Conservation (phyloP, 2,329 filamentous ascomycete genomes). For the Pestalotiopsis sp. region DNA sequence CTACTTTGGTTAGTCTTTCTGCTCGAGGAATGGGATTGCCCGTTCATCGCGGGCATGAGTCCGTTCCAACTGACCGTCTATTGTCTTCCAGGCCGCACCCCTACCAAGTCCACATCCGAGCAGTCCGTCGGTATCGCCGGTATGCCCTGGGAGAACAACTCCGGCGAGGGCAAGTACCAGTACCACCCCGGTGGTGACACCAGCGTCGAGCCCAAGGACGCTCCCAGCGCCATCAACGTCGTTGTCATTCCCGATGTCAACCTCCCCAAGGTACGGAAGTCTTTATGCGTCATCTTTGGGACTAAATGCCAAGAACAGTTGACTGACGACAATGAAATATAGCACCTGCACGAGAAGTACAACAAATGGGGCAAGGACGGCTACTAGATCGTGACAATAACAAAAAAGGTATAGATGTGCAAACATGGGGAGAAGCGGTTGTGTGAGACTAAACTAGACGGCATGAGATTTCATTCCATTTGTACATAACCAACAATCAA, state of each 20-base stretch:
- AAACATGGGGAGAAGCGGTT: neutral
- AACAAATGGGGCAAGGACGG: constrained; percentile 99
- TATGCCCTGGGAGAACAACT: constrained; percentile 87
- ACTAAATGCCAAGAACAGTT: neutral
- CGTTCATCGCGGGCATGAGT: neutral
- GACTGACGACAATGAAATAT: constrained; percentile 16
- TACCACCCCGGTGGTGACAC: constrained; percentile 86
- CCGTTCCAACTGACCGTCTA: neutral
- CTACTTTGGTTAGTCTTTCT: constrained; percentile 69
- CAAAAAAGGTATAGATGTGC: constrained; percentile 1
- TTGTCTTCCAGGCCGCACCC: constrained; percentile 66
- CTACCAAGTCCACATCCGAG: constrained; percentile 84
- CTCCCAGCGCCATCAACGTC: constrained; percentile 91
- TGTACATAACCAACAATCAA: constrained; percentile 11
- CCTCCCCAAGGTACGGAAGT: constrained; percentile 72
- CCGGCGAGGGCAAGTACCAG: constrained; percentile 66
- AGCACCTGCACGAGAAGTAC: constrained; percentile 93
- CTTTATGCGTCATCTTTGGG: neutral
- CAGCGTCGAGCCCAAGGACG: constrained; percentile 75
- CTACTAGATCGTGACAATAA: constrained; percentile 49
- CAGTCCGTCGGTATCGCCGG: constrained; percentile 72
- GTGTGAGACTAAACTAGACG: constrained; percentile 7
- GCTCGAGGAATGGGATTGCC: neutral
- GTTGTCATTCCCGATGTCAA: constrained; percentile 93
- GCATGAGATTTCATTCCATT: neutral